Base-by-base conservation (phyloP, 176 grass and related monocot species). In the Panicum miliaceum region DNA sequence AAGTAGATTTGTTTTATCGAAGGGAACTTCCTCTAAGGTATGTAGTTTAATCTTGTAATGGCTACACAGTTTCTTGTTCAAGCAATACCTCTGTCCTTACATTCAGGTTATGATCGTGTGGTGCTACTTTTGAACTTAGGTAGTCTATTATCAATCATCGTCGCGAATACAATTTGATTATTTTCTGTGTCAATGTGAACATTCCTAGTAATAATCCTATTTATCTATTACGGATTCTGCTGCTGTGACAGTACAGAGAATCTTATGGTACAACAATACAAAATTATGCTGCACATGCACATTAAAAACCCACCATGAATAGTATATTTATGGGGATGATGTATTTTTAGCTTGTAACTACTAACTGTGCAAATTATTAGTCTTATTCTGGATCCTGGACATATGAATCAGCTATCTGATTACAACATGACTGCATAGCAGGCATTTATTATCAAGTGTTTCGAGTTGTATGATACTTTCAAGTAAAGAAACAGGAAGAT, bases 21-120 rank as follows among this genome's bases (percentile, higher is more conserved):
- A 98, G 70, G 38, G 96, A 98, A 3, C 83, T 98, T 72, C 96
- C 96, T 75, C 89, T 98, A 81, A 95, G 96, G 96, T 95, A 84
- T 88, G 75, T 43, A 12, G 1, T 77, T 71, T 58, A 19, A 58
- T 71, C 56, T 8, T 53, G 11, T 29, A 83, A 58, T 77, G 42
- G 54, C 4, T 43, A 63, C 11, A 0, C 7, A 1, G 25, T 1
- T 29, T 74, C 40, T 76, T 63, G 16, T 82, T 70, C 18, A 40
- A 68, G 73, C 52, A 47, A 36, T 36, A 52, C 14, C 48, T 58
- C 7, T 19, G 9, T 53, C 52, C 46, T 46, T 68, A 19, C 22
- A 54, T 70, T 59, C 25, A 32, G 37, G 13, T 68, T 68, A 22
- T 58, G 4, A 12, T 1, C 35, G 42, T 46, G 32, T 25, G 13